Evolutionary conservation across 2,329 filamentous ascomycete species (phyloP), one percentile per base, ranked within the genome.

Genomic region (Didymella pinodella): DNA sequence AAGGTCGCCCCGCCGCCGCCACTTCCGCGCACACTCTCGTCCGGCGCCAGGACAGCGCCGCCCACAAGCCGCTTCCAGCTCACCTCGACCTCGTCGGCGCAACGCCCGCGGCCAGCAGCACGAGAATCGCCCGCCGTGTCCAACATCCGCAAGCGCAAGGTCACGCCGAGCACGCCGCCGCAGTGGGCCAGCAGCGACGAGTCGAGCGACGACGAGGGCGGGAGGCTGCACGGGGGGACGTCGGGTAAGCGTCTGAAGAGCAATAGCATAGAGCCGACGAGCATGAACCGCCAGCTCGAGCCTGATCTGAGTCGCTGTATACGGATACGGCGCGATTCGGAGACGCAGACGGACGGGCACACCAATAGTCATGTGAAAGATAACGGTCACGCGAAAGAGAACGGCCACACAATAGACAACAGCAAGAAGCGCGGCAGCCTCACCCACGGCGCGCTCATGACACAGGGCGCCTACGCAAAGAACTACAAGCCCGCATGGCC

Each of bases 401-500:
- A 57, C 22, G 59, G 36, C 14, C 38, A 60, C 12, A 40, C 63
- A 12, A 51, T 61, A 14, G 58, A 57, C 61, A 59, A 51, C 6
- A 12, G 43, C 41, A 31, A 31, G 28, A 59, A 61, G 22, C 44
- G 31, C 20, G 49, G 66, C 20, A 64, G 52, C 38, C 63, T 79
- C 26, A 73, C 80, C 47, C 79, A 81, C 57, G 78, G 80, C 29
- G 68, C 76, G 32, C 69, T 79, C 32, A 75, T 81, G 61, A 79
- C 79, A 12, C 70, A 73, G 28, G 78, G 76, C n/a, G 71, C 69
- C 7, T 70, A 70, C 44, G 73, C 69, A 11, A 75, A 74, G 52
- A 83, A 84, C 63, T 87, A 83, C 72, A 82, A 80, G 62, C 79
- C 81, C 26, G 84, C 82, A 25, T 85, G 83, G 66, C 79, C 79